Evolutionary conservation across 345 rosid genomes (phyloP).

Genomic region (Rhodamnia rubescens): DNA sequence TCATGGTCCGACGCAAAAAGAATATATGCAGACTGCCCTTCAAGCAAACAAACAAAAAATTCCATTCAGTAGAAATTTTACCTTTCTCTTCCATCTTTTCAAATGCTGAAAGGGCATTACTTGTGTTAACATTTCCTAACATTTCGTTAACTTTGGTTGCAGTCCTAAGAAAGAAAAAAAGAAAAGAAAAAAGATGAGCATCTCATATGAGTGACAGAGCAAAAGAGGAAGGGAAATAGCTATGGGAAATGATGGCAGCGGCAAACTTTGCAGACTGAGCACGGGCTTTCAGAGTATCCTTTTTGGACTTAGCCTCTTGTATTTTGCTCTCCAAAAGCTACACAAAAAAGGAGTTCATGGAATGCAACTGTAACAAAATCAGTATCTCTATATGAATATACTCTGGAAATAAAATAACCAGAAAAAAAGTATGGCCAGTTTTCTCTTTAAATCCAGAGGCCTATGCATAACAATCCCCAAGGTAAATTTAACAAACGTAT

Average conservation of each 20-base stretch:
- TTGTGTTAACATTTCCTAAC: slow-evolving; percentile 66
- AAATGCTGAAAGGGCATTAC: slow-evolving; percentile 68
- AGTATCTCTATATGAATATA: not conserved
- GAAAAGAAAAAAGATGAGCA: not conserved
- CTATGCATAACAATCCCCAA: not conserved
- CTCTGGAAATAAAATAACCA: not conserved
- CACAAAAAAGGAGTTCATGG: slow-evolving; percentile 9
- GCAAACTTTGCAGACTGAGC: slow-evolving; percentile 76
- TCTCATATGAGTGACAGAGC: not conserved
- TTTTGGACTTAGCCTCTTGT: slow-evolving; percentile 95
- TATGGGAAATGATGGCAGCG: slow-evolving; percentile 5
- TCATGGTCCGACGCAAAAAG: not conserved
- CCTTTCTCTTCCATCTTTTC: slow-evolving; percentile 94
- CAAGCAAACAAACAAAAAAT: not conserved
- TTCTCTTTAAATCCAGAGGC: not conserved
- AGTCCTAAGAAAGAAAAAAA: slow-evolving; percentile 31
- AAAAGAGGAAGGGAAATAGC: not conserved
- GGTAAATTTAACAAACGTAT: not conserved
- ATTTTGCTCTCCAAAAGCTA: slow-evolving; percentile 98
- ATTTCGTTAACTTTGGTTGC: slow-evolving; percentile 72
- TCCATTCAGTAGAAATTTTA: not conserved
- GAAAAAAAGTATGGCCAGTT: not conserved
- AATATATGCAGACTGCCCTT: not conserved
- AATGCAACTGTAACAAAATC: slow-evolving; percentile 4
- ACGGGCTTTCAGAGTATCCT: slow-evolving; percentile 92